Evolutionary conservation across 176 grass and related monocot genomes (phyloP).

Genomic region (Oryza nivara): DNA sequence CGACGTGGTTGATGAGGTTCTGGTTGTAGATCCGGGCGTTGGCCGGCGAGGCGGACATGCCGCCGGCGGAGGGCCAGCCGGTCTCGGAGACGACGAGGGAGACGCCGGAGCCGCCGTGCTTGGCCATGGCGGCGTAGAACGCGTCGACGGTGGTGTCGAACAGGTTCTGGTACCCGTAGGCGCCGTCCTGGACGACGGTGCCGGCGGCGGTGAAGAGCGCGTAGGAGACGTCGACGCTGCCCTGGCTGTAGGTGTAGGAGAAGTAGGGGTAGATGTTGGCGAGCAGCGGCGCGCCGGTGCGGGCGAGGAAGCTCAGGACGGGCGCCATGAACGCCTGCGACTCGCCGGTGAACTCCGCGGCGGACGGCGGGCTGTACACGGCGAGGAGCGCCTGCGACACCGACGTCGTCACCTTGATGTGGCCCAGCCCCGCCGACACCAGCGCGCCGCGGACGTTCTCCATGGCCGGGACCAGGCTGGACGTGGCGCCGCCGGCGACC

Average conservation of each 20-base stretch:
- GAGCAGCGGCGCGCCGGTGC: conserved; percentile 49
- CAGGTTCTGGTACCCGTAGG: conserved; percentile 67
- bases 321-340: conserved; percentile 51
- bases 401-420: conserved; percentile 73
- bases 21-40: conserved; percentile 76
- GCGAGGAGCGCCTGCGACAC: conserved; percentile 68
- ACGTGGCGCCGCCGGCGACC: conserved; percentile 53
- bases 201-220: conserved; percentile 53
- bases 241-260: conserved; percentile 32
- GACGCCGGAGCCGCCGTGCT: conserved; percentile 44
- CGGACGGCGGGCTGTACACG: conserved; percentile 62
- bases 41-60: conserved; percentile 5
- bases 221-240: conserved; percentile 53
- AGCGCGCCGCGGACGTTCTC: conserved; percentile 61
- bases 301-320: conserved; percentile 52
- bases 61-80: conserved; percentile 69
- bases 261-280: conserved; percentile 80
- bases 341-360: conserved; percentile 55
- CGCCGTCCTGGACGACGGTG: conserved; percentile 61
- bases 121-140: conserved; percentile 57
- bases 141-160: conserved; percentile 75
- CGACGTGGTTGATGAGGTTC: conserved; percentile 67
- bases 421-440: conserved; percentile 42
- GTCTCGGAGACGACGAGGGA: conserved; percentile 64
- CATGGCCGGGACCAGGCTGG: conserved; percentile 68